phyloP scores from a whole-genome alignment of 768 basidiomycete species.

The Phlegmacium glaucopus region DNA sequence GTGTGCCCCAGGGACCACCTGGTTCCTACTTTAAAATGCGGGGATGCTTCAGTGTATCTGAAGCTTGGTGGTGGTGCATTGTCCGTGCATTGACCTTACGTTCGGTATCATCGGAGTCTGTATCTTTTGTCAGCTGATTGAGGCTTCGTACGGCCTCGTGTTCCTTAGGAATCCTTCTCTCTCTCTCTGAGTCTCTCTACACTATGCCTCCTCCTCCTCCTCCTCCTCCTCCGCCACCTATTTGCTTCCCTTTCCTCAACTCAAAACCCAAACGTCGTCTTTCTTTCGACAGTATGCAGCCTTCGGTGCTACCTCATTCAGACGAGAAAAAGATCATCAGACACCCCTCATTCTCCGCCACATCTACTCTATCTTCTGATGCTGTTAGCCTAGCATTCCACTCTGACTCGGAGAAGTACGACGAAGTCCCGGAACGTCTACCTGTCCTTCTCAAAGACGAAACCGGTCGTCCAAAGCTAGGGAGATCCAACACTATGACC shows the following conservation, averaged over 20 bases:
- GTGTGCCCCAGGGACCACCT: too few species aligned
- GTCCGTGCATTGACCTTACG: too few species aligned
- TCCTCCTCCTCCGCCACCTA: slow-evolving; percentile 55
- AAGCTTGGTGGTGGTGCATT: too few species aligned
- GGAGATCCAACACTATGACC: slow-evolving; percentile 50
- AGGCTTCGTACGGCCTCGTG: too few species aligned
- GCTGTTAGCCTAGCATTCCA: slow-evolving; percentile 53
- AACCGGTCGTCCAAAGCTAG: slow-evolving; percentile 39
- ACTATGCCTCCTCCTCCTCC: slow-evolving; percentile 37
- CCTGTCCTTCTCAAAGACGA: slow-evolving; percentile 31
- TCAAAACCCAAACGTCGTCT: slow-evolving; percentile 46
- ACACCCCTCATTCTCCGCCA: slow-evolving; percentile 35
- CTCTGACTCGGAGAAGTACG: slow-evolving; percentile 62
- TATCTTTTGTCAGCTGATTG: too few species aligned
- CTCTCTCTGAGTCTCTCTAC: too few species aligned
- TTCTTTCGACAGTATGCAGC: slow-evolving; percentile 43
- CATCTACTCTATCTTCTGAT: slow-evolving; percentile 38
- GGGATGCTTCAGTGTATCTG: too few species aligned
- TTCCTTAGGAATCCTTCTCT: too few species aligned
- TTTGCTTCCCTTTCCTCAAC: slow-evolving; percentile 58
- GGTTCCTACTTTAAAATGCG: too few species aligned
- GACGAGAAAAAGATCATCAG: slow-evolving; percentile 26
- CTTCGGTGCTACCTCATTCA: slow-evolving; percentile 11
- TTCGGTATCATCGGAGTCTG: too few species aligned
- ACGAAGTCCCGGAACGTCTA: slow-evolving; percentile 36